Conservation (phyloP, 495 filamentous ascomycete species). For the Penicillium cataractarum region DNA sequence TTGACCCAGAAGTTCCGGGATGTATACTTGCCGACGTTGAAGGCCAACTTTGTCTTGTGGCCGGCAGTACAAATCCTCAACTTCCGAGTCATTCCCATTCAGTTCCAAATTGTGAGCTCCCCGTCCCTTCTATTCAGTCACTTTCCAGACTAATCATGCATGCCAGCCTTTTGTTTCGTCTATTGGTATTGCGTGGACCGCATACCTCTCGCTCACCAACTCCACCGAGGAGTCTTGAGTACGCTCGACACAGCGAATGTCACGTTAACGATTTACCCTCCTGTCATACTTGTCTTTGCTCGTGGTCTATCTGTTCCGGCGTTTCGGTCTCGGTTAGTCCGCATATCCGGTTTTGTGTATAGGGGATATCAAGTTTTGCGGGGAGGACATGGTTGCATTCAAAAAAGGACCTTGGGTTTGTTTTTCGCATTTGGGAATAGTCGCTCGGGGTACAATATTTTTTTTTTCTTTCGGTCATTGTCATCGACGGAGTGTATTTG, state of each 20-base stretch:
- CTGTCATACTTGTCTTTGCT: slow-evolving; percentile 17
- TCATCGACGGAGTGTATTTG: not conserved
- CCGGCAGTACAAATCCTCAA: slow-evolving; percentile 96
- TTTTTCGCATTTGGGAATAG: slow-evolving; percentile 10
- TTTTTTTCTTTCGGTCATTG: slow-evolving; percentile 12
- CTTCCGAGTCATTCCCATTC: slow-evolving; percentile 91
- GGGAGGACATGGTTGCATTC: slow-evolving; percentile 26
- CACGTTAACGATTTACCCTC: slow-evolving; percentile 22
- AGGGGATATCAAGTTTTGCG: slow-evolving; percentile 14
- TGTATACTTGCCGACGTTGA: slow-evolving; percentile 90
- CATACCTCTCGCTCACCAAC: slow-evolving; percentile 93
- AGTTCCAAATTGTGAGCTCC: slow-evolving; percentile 90
- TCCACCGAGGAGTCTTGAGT: slow-evolving; percentile 68
- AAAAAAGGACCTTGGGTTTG: slow-evolving; percentile 19
- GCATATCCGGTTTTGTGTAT: slow-evolving; percentile 21
- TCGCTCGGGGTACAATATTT: slow-evolving; percentile 6
- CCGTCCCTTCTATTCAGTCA: not conserved
- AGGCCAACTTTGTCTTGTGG: slow-evolving; percentile 97
- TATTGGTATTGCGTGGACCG: slow-evolving; percentile 98
- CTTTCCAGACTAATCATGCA: slow-evolving; percentile 13
- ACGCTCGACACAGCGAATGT: slow-evolving; percentile 14
- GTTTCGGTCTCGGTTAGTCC: slow-evolving; percentile 17
- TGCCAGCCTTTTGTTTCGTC: slow-evolving; percentile 91
- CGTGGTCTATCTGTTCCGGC: slow-evolving; percentile 14
- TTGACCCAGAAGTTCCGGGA: slow-evolving; percentile 85